Base-by-base conservation (phyloP, 768 basidiomycete genomes). In the Russula olivacea region DNA sequence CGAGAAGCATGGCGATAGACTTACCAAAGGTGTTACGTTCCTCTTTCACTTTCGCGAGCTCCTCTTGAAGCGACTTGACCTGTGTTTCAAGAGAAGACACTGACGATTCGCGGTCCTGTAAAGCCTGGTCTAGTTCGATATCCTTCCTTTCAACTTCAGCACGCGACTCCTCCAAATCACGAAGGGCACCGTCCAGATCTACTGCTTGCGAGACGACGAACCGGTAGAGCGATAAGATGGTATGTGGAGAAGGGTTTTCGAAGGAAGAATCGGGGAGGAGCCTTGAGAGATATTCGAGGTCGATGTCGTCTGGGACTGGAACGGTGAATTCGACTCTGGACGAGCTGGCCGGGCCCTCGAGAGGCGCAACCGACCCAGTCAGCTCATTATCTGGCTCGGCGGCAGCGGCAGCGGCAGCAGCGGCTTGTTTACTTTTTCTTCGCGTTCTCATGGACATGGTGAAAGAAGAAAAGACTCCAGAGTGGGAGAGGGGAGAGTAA, bases 111-210 rank as follows among this genome's bases (percentile, higher is more conserved):
- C 81, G 82, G 71, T 93, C 91, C 68, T 91, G 88, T 40, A 91
- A 72, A 7, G 89, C 85, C 74, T 93, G 91, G 72, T 93, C 91
- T 40, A 93, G 76, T 72, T 94, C 91, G 2, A 93, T 77, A 59
- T 92, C 90, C 72, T 87, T 88, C 73, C 81, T 82, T 68, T 89
- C 82, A 11, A 78, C 71, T 52, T 85, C 84, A 3, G 89, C 89
- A 48, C 79, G 83, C 61, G 81, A 74, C 65, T 87, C 87, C 72
- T 93, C 91, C 38, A 89, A 73, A 63, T 90, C 86, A 56, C 83
- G 76, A 54, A 82, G 80, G 3, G 79, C 73, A 61, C 73, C 76
- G 58, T 89, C 85, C 19, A 83, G 71, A 60, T 84, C 83, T 1
- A 76, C 70, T 7, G 78, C 78, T 63, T 90, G 85, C 0, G 80